These are phyloP conservation scores for Huntiella moniliformis DNA, from an alignment of 2,329 filamentous ascomycete genomes.

Conservation along the genomic window DNA sequence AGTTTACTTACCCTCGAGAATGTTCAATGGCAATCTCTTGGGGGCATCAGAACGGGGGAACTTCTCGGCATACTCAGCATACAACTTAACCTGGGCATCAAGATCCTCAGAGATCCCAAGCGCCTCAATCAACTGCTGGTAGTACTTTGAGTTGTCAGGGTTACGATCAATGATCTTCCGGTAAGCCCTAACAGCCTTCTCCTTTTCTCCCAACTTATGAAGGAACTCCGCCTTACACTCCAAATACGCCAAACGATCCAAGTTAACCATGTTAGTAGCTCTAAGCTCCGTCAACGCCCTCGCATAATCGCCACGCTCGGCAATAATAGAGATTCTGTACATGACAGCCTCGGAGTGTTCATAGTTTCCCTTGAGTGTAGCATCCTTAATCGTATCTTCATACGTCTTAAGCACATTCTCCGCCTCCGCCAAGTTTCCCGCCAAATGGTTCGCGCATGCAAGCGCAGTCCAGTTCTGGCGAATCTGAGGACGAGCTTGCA, in stretches of 20 bases:
- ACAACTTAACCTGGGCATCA: constrained; percentile 52
- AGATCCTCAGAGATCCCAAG: constrained; percentile 43
- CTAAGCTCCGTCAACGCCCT: constrained; percentile 77
- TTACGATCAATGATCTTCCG: constrained; percentile 68
- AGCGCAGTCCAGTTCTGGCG: constrained; percentile 97
- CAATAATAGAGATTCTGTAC: constrained; percentile 92
- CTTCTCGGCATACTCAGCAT: constrained; percentile 57
- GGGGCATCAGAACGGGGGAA: constrained; percentile 70
- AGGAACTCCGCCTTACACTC: constrained; percentile 77
- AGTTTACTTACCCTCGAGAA: constrained; percentile 44
- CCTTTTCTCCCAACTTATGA: constrained; percentile 52
- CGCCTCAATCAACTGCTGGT: constrained; percentile 53
- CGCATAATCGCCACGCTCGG: constrained; percentile 67
- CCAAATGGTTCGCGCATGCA: constrained; percentile 78
- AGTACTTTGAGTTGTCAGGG: constrained; percentile 72
- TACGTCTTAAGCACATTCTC: constrained; percentile 84
- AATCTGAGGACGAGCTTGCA: constrained; percentile 62
- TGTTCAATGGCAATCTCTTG: constrained; percentile 72
- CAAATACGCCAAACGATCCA: constrained; percentile 70
- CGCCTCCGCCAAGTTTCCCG: constrained; percentile 68
- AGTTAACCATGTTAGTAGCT: constrained; percentile 51
- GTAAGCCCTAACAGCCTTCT: constrained; percentile 70
- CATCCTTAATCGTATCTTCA: constrained; percentile 76
- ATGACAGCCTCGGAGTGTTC: constrained; percentile 87
- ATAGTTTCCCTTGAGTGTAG: constrained; percentile 58